Conservation (phyloP, 192 early-diverging fungal genomes). For the Linnemannia schmuckeri region DNA sequence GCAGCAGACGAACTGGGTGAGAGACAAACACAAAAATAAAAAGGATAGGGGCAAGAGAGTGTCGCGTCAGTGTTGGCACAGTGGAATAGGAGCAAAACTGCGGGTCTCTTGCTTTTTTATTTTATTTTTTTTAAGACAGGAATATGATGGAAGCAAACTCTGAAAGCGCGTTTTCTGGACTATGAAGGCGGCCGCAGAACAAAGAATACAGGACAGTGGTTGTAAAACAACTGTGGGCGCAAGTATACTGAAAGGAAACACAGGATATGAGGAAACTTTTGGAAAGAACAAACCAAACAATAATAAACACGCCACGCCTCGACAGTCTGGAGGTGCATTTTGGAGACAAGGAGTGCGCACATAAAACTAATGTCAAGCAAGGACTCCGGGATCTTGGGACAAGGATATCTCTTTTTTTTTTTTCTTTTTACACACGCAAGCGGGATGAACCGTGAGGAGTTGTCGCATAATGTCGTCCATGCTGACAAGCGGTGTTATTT, state of each 20-base stretch:
- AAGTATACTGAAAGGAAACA: too few species aligned
- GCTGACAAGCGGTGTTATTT: not conserved
- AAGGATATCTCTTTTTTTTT: not conserved
- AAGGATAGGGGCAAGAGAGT: not conserved
- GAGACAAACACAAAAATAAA: not conserved
- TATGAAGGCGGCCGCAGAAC: too few species aligned
- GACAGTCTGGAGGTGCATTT: not conserved
- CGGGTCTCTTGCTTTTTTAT: not conserved
- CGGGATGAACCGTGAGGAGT: not conserved
- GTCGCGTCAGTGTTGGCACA: not conserved
- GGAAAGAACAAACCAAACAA: not conserved
- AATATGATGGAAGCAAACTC: not conserved
- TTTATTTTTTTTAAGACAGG: not conserved
- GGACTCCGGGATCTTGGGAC: not conserved
- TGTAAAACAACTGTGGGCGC: too few species aligned
- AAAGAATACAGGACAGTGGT: too few species aligned
- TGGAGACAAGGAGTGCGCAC: not conserved
- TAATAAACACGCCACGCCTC: not conserved
- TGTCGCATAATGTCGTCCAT: not conserved
- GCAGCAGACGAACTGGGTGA: not conserved
- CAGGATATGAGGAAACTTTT: too few species aligned
- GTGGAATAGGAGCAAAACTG: not conserved
- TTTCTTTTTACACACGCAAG: not conserved
- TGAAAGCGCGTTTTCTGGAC: not conserved
- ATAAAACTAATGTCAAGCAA: constrained; percentile 5